Conservation (phyloP, 176 grass and related monocot genomes). For the Carex scoparia region DNA sequence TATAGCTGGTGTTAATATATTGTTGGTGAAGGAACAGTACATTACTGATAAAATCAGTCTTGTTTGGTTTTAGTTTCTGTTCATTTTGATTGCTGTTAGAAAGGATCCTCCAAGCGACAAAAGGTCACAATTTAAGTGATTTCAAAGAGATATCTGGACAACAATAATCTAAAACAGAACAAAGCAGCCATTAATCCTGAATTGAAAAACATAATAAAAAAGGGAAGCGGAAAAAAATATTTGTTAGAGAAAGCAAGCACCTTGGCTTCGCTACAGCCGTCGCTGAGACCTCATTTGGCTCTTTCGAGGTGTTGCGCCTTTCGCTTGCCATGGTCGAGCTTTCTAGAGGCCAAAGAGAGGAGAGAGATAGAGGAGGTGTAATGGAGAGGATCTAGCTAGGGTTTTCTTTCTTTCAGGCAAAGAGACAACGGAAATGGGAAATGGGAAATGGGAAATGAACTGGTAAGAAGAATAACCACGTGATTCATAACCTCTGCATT, state of each 20-base stretch:
- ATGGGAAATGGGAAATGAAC: not conserved
- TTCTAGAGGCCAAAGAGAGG: not conserved
- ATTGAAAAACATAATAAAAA: not conserved
- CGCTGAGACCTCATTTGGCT: not conserved
- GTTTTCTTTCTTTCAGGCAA: not conserved
- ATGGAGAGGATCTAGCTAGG: not conserved
- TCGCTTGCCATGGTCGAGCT: constrained; percentile 6
- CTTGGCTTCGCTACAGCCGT: not conserved
- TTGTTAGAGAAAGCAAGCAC: not conserved
- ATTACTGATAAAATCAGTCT: not conserved
- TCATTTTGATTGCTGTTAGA: not conserved
- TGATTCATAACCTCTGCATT: too few relatives aligned
- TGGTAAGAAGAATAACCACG: not conserved
- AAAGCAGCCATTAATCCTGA: too few relatives aligned
- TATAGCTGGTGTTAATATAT: not conserved
- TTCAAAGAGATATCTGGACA: too few relatives aligned
- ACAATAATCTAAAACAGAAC: too few relatives aligned
- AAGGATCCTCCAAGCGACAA: not conserved
- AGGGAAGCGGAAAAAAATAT: not conserved
- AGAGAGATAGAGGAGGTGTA: not conserved
- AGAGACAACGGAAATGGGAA: not conserved
- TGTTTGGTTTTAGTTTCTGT: not conserved
- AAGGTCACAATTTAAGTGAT: not conserved
- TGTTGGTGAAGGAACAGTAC: not conserved
- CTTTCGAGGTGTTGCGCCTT: not conserved